phyloP scores from a whole-genome alignment of 129 eudicot genomes.

The Artemisia annua region DNA sequence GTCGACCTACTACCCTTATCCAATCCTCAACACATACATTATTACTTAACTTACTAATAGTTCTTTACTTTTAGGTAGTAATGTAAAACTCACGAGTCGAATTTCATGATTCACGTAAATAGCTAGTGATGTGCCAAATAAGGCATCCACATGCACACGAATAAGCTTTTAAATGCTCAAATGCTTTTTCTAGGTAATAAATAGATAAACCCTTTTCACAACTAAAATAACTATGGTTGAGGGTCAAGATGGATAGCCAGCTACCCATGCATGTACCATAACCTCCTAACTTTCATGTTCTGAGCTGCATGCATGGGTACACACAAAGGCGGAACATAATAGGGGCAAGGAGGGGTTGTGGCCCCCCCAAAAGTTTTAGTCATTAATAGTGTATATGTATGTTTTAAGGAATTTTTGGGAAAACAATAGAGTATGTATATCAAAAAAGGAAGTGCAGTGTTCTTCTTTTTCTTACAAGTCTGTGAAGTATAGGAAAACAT shows the following conservation, averaged over 20 bases:
- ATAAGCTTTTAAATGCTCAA: neutral
- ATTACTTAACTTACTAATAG: neutral
- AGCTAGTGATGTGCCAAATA: neutral
- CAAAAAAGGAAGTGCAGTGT: too few species aligned
- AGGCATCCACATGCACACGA: neutral
- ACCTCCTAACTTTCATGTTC: too few species aligned
- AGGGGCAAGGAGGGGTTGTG: too few species aligned
- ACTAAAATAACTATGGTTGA: neutral
- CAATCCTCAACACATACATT: neutral
- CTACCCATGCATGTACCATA: neutral
- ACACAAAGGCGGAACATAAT: too few species aligned
- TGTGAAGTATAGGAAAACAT: too few species aligned
- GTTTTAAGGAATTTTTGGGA: too few species aligned
- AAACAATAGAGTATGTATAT: too few species aligned
- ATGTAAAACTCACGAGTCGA: neutral
- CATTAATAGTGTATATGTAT: too few species aligned
- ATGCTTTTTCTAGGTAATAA: too few species aligned
- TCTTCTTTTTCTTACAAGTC: too few species aligned
- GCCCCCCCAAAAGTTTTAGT: too few species aligned
- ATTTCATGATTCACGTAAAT: neutral
- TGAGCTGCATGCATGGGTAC: too few species aligned
- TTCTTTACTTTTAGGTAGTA: neutral
- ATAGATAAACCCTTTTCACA: neutral
- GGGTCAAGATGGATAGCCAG: neutral
- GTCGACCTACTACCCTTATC: slow-evolving; percentile 4